These are phyloP conservation scores for Crassisporium funariophilum DNA, from an alignment of 768 basidiomycete species.

Conservation along the genomic window DNA sequence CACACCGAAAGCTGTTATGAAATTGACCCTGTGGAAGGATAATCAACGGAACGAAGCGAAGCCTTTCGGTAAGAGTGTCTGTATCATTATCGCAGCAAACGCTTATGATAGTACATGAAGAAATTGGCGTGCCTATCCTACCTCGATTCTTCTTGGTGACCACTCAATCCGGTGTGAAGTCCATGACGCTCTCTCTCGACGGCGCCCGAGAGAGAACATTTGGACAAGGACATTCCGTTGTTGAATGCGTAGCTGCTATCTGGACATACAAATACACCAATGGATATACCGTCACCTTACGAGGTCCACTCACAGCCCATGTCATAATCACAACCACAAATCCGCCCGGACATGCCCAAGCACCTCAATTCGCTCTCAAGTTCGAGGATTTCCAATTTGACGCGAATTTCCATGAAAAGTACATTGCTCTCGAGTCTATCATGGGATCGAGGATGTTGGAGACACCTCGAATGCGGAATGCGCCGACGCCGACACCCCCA, in stretches of 20 bases:
- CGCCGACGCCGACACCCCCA: constrained; percentile 19
- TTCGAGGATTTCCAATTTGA: constrained; percentile 79
- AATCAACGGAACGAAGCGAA: constrained; percentile 79
- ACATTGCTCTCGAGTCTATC: constrained; percentile 66
- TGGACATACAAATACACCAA: constrained; percentile 85
- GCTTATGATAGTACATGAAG: constrained; percentile 36
- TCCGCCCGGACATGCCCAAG: constrained; percentile 25
- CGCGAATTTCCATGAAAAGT: constrained; percentile 73
- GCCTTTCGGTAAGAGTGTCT: constrained; percentile 66
- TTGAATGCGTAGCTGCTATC: constrained; percentile 72
- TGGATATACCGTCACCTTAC: constrained; percentile 77
- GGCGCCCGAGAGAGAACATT: constrained; percentile 69
- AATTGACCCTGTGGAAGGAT: constrained; percentile 87
- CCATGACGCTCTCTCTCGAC: constrained; percentile 79
- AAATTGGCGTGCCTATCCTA: constrained; percentile 78
- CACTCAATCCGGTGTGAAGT: constrained; percentile 81
- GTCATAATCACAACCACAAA: constrained; percentile 44
- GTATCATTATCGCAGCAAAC: neutral
- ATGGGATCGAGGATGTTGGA: constrained; percentile 49
- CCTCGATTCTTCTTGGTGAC: constrained; percentile 87
- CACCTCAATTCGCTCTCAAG: constrained; percentile 46
- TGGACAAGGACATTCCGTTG: constrained; percentile 48
- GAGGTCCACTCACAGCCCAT: constrained; percentile 73
- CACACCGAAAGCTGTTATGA: constrained; percentile 69
- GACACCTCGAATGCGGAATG: constrained; percentile 32